A percentile compares a stretch with the other conserved stretches of the same genome.
phyloP scores from a whole-genome alignment of 2,329 filamentous ascomycete genomes.

The Corynespora cassiicola region DNA sequence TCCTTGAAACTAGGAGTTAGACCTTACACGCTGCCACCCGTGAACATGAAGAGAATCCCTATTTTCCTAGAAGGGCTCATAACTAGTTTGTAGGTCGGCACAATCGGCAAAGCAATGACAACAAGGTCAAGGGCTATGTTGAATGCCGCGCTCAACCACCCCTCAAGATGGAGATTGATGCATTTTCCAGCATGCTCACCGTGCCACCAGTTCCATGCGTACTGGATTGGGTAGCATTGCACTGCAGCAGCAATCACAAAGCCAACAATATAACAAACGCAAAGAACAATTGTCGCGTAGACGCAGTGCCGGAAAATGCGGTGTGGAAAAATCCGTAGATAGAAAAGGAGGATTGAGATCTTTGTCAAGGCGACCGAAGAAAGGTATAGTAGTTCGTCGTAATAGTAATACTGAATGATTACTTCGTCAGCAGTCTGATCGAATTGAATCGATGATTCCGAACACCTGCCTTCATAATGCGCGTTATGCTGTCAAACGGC shows the following conservation, averaged over 20 bases:
- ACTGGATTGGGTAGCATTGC: conserved; percentile 29
- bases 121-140: conserved; percentile 41
- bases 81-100: conserved; percentile 33
- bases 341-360: conserved; percentile 37
- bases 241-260: conserved; percentile 23
- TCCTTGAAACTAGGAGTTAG: not conserved
- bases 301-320: conserved; percentile 18
- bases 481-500: conserved; percentile 49
- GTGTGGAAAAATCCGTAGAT: conserved; percentile 38
- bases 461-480: conserved; percentile 45
- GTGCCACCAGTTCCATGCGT: conserved; percentile 34
- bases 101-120: conserved; percentile 39
- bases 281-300: conserved; percentile 19
- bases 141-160: conserved; percentile 32
- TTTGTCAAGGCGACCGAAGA: conserved; percentile 28
- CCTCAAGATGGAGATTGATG: conserved; percentile 30
- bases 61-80: conserved; percentile 37
- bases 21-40: conserved; percentile 48
- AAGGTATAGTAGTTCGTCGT: conserved; percentile 28
- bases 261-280: conserved; percentile 22
- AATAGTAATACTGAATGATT: conserved; percentile 31
- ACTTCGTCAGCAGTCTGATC: not conserved
- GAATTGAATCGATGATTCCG: not conserved
- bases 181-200: conserved; percentile 30
- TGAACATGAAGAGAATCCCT: conserved; percentile 46